A percentile compares a stretch with the other conserved stretches of the same genome.
Conservation (phyloP, 2,329 filamentous ascomycete genomes). For the Bimuria novae-zelandiae region DNA sequence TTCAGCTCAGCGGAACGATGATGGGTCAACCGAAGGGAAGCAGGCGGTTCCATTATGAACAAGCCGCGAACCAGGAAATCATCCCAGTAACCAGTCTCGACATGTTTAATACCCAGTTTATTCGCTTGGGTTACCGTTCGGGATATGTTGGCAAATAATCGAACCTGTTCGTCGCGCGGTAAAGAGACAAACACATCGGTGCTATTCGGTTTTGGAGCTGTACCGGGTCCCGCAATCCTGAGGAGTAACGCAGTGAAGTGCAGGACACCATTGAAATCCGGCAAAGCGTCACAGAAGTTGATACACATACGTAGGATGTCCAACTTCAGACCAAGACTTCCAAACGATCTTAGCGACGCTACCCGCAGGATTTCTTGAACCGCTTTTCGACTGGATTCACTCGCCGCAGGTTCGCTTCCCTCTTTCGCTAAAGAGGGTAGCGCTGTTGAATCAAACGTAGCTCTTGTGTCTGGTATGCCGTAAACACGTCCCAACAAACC, state of each 20-base stretch:
- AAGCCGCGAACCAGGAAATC: conserved; percentile 86
- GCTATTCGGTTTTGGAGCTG: conserved; percentile 70
- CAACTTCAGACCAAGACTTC: conserved; percentile 78
- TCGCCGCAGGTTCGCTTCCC: conserved; percentile 11
- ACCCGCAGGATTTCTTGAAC: conserved; percentile 63
- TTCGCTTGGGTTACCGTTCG: conserved; percentile 79
- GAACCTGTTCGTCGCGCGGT: conserved; percentile 79
- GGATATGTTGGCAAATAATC: conserved; percentile 81
- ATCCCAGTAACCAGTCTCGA: conserved; percentile 93
- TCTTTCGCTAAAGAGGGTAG: conserved; percentile 11
- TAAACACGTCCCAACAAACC: conserved; percentile 49
- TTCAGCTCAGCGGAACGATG: conserved; percentile 42
- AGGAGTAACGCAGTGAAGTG: conserved; percentile 84
- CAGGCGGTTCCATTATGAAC: conserved; percentile 60
- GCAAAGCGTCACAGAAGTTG: conserved; percentile 89
- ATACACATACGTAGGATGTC: conserved; percentile 89
- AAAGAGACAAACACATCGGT: conserved; percentile 74
- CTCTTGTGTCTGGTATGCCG: conserved; percentile 45
- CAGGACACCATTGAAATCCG: conserved; percentile 88
- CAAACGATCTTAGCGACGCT: conserved; percentile 62
- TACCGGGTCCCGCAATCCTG: conserved; percentile 77
- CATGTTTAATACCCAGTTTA: conserved; percentile 70
- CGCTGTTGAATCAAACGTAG: conserved; percentile 44
- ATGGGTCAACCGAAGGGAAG: conserved; percentile 34
- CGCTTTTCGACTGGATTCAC: conserved; percentile 44